phyloP scores from a whole-genome alignment of 768 basidiomycete genomes.

The Phlegmacium glaucopus region DNA sequence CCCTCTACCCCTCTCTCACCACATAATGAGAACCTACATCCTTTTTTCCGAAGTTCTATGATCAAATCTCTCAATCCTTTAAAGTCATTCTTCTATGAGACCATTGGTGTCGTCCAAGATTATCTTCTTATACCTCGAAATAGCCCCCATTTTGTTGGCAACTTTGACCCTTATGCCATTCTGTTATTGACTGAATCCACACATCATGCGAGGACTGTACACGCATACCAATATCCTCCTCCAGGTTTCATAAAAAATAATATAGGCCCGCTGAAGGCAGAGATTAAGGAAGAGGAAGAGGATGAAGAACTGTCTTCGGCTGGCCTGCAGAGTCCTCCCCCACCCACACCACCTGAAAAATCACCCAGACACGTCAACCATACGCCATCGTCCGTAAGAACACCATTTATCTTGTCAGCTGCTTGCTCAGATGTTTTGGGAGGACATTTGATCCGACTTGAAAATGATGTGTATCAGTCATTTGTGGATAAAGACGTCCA shows the following conservation, averaged over 20 bases:
- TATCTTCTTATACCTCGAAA: conserved; percentile 71
- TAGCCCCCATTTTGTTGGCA: conserved; percentile 65
- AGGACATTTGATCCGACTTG: conserved; percentile 44
- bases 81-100: conserved; percentile 55
- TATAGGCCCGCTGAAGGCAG: neutral
- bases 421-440: conserved; percentile 33
- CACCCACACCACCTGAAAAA: conserved; percentile 10
- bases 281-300: neutral
- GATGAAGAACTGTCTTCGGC: neutral
- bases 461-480: conserved; percentile 43
- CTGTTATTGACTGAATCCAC: conserved; percentile 52
- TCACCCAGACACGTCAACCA: conserved; percentile 11
- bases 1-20: conserved; percentile 27
- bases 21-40: conserved; percentile 32
- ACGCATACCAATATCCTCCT: conserved; percentile 74
- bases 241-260: conserved; percentile 33
- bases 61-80: conserved; percentile 49
- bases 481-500: conserved; percentile 24
- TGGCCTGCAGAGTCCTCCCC: conserved; percentile 6
- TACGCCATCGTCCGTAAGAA: conserved; percentile 4
- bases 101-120: conserved; percentile 65
- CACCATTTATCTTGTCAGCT: conserved; percentile 12
- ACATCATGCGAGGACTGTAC: conserved; percentile 45
- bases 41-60: conserved; percentile 59
- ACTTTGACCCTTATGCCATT: conserved; percentile 68